These are phyloP conservation scores for Podila epigama DNA, from an alignment of 192 early-diverging fungal species.

Conservation along the genomic window DNA sequence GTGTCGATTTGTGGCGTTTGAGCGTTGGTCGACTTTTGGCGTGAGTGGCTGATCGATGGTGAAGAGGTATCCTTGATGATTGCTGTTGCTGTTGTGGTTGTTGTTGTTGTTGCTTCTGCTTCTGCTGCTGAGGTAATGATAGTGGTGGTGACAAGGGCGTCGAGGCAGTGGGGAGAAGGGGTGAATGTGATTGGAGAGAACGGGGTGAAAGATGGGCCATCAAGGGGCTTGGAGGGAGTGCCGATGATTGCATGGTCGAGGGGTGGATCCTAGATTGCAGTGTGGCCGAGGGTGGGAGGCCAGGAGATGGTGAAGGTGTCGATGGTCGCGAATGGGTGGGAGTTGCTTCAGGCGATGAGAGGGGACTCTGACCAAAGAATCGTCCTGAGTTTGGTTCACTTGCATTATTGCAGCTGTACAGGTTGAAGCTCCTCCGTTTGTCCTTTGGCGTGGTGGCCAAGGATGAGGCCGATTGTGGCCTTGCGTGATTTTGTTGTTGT, in stretches of 20 bases:
- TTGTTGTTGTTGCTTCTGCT: too few species aligned
- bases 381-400: conserved; percentile 31
- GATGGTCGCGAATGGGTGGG: conserved; percentile 35
- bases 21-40: conserved; percentile 11
- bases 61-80: not conserved
- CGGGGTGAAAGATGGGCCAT: not conserved
- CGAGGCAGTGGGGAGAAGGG: conserved; percentile 20
- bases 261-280: conserved; percentile 5
- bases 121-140: not conserved
- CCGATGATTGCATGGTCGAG: not conserved
- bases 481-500: not conserved
- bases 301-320: conserved; percentile 21
- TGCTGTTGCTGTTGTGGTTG: too few species aligned
- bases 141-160: conserved; percentile 5
- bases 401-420: conserved; percentile 26
- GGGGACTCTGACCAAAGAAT: conserved; percentile 14
- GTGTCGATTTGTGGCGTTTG: conserved; percentile 22
- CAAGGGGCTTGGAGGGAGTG: not conserved
- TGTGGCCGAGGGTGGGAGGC: not conserved
- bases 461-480: conserved; percentile 17
- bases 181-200: not conserved
- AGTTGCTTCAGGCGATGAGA: conserved; percentile 24
- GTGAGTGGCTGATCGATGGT: not conserved
- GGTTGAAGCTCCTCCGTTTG: conserved; percentile 23
- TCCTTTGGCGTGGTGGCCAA: not conserved